Percentiles rank a stretch among this genome's conserved stretches.
Evolutionary conservation across 2,329 filamentous ascomycete genomes (phyloP).

Genomic region (Endoconidiophora laricicola): DNA sequence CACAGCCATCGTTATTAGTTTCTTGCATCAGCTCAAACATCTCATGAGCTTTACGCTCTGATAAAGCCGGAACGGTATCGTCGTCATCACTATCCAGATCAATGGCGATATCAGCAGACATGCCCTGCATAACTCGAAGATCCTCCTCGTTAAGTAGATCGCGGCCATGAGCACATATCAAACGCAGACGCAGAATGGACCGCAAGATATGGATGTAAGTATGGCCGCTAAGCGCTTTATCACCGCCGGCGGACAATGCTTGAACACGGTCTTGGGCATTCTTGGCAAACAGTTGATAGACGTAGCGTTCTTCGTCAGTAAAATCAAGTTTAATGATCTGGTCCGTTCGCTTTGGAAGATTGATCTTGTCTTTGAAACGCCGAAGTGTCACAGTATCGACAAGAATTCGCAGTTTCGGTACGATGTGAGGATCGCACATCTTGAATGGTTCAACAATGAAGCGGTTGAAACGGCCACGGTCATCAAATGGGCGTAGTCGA

Average conservation of each 20-base stretch:
- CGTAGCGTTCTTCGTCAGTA: constrained; percentile 50
- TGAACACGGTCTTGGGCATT: constrained; percentile 68
- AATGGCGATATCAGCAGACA: constrained; percentile 73
- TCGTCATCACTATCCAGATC: constrained; percentile 70
- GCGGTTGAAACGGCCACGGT: constrained; percentile 56
- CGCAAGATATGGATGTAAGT: constrained; percentile 91
- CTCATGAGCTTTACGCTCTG: constrained; percentile 62
- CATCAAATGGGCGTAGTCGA: constrained; percentile 69
- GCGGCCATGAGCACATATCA: constrained; percentile 87
- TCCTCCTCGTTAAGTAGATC: constrained; percentile 79
- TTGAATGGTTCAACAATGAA: constrained; percentile 80
- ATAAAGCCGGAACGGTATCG: constrained; percentile 38
- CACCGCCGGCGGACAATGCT: constrained; percentile 43
- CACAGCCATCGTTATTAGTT: constrained; percentile 59
- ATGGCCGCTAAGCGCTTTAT: constrained; percentile 58
- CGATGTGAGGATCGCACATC: constrained; percentile 63
- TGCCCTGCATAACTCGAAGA: constrained; percentile 59
- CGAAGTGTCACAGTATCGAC: constrained; percentile 91
- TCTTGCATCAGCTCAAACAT: constrained; percentile 74
- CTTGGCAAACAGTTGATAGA: constrained; percentile 74
- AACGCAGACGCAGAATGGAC: constrained; percentile 72
- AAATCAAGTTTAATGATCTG: constrained; percentile 60
- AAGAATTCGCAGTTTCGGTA: constrained; percentile 71
- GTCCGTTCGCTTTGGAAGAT: constrained; percentile 61
- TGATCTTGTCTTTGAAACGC: constrained; percentile 78